phyloP scores from a whole-genome alignment of 352 stramenopile genomes.

The Phytopythium oedochilum region DNA sequence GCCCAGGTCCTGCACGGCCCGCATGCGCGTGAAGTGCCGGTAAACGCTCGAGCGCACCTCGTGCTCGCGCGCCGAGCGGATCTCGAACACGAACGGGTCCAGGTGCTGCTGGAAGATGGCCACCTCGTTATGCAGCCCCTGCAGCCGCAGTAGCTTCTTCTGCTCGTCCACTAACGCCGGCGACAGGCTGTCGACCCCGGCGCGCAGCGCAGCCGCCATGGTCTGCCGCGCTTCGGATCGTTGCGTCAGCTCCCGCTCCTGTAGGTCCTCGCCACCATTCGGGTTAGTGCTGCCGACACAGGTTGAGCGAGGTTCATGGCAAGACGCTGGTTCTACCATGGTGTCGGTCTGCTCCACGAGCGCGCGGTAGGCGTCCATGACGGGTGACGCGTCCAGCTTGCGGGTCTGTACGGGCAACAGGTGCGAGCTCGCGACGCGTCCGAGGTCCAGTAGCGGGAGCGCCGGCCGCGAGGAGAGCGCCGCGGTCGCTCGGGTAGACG shows the following conservation, averaged over 20 bases:
- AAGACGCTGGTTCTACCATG: constrained; percentile 32
- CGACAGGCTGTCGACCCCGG: constrained; percentile 62
- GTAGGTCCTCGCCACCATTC: too few species aligned
- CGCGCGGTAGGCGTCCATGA: constrained; percentile 45
- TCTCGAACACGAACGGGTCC: constrained; percentile 62
- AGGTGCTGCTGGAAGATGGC: constrained; percentile 78
- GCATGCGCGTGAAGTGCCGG: constrained; percentile 60
- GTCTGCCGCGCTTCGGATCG: constrained; percentile 26
- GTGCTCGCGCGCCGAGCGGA: constrained; percentile 40
- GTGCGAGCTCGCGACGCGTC: neutral
- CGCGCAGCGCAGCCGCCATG: constrained; percentile 32
- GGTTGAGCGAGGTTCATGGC: too few species aligned
- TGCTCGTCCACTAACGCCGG: constrained; percentile 43
- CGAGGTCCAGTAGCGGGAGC: neutral
- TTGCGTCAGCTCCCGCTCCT: constrained; percentile 25
- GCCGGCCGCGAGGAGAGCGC: neutral
- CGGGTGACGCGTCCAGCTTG: constrained; percentile 30
- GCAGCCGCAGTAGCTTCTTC: constrained; percentile 51
- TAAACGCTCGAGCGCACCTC: constrained; percentile 70
- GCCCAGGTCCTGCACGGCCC: constrained; percentile 60
- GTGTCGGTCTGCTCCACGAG: constrained; percentile 38
- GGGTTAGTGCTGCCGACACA: too few species aligned
- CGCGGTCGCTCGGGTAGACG: neutral
- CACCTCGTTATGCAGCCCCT: constrained; percentile 72
- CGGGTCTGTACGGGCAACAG: neutral